Conservation (phyloP, 2,329 filamentous ascomycete species). For the Zymoseptoria brevis region DNA sequence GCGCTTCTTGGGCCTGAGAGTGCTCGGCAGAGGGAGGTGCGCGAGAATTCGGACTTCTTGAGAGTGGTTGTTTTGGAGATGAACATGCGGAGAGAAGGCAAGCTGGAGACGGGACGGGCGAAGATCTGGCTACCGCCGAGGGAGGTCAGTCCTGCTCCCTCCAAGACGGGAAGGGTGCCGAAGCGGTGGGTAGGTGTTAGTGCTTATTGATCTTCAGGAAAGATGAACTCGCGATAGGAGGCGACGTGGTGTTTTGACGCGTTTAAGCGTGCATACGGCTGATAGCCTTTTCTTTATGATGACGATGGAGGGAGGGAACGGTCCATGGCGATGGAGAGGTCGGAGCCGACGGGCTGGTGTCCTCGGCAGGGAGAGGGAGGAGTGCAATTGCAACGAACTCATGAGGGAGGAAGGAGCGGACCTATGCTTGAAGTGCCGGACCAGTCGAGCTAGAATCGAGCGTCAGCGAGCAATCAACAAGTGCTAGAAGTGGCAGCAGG, state of each 20-base stretch:
- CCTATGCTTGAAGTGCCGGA: not conserved
- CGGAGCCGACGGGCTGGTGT: not conserved
- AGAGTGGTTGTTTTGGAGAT: constrained; percentile 58
- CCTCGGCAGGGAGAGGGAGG: not conserved
- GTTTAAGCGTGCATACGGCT: not conserved
- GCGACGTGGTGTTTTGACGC: not conserved
- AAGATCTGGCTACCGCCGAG: constrained; percentile 55
- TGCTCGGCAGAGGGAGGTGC: constrained; percentile 52
- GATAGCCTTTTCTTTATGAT: not conserved
- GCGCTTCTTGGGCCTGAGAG: constrained; percentile 27
- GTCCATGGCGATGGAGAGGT: not conserved
- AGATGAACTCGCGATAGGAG: not conserved
- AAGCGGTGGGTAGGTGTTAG: constrained; percentile 26
- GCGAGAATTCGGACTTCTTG: constrained; percentile 57
- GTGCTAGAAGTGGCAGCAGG: too few relatives aligned
- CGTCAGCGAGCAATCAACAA: not conserved
- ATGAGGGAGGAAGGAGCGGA: not conserved
- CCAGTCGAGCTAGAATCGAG: not conserved
- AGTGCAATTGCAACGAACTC: not conserved
- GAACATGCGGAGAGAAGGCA: constrained; percentile 59
- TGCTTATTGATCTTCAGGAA: constrained; percentile 14
- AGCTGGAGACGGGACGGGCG: constrained; percentile 52
- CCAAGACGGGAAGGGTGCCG: constrained; percentile 14
- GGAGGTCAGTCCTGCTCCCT: constrained; percentile 25
- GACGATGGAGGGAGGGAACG: not conserved